phyloP scores from a whole-genome alignment of 345 rosid genomes.

The Heritiera littoralis region DNA sequence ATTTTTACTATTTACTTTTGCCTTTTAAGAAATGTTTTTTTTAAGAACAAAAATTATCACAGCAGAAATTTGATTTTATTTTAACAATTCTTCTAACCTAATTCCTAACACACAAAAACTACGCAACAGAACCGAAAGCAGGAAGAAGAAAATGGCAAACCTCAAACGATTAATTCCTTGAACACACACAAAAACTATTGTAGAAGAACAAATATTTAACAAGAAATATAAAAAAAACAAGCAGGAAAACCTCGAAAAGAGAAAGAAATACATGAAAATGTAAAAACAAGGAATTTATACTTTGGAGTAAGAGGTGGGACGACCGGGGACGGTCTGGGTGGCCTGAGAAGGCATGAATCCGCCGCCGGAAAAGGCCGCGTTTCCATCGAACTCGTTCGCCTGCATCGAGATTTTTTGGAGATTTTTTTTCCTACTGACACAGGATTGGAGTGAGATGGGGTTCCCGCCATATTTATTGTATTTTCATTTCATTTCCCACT shows the following conservation, averaged over 20 bases:
- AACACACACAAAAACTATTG: neutral
- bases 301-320: conserved; percentile 47
- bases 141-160: neutral
- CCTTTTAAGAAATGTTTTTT: neutral
- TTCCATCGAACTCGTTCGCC: conserved; percentile 72
- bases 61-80: no score
- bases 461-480: neutral
- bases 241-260: neutral
- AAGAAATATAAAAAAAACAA: neutral
- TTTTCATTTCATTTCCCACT: neutral
- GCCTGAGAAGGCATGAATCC: conserved; percentile 88
- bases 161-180: neutral
- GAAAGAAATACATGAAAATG: neutral
- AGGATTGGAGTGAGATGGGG: neutral
- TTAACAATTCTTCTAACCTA: no score
- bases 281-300: conserved; percentile 30
- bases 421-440: neutral
- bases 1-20: neutral
- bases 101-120: no score
- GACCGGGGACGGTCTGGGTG: conserved; percentile 45
- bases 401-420: conserved; percentile 34
- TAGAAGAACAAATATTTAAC: no score
- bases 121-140: neutral
- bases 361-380: conserved; percentile 80
- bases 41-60: neutral